Conservation (phyloP, 352 stramenopile species). For the Saprolegnia parasitica region DNA sequence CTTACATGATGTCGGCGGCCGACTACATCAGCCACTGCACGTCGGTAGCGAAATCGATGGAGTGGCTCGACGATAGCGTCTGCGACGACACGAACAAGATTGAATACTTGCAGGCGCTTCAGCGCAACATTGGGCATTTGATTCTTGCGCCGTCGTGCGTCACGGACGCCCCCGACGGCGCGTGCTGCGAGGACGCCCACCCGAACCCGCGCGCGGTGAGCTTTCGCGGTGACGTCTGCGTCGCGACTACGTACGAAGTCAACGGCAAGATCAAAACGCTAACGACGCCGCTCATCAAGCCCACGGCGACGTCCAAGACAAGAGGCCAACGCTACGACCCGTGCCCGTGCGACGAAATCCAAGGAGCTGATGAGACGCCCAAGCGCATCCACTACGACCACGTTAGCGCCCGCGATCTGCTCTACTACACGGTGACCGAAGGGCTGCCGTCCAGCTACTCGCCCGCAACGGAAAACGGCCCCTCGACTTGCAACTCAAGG, state of each 20-base stretch:
- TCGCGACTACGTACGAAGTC: background rate
- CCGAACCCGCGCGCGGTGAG: conserved; percentile 15
- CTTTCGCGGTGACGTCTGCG: conserved; percentile 17
- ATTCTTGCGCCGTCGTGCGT: conserved; percentile 16
- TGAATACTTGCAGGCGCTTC: conserved; percentile 19
- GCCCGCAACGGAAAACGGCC: background rate
- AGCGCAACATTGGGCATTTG: conserved; percentile 23
- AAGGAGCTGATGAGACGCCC: background rate
- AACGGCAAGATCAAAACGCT: conserved; percentile 18
- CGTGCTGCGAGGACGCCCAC: conserved; percentile 9
- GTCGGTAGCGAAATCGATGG: background rate
- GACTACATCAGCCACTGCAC: conserved; percentile 13
- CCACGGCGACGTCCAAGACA: background rate
- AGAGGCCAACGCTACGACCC: background rate
- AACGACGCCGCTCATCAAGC: conserved; percentile 20
- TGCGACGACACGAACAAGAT: conserved; percentile 8
- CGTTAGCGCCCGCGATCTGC: conserved; percentile 8
- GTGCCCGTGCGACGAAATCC: conserved; percentile 13
- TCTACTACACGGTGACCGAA: conserved; percentile 17
- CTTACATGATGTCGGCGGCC: conserved; percentile 19
- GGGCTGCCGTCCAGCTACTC: background rate
- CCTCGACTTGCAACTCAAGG: background rate
- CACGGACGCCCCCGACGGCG: conserved; percentile 7
- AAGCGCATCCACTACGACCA: conserved; percentile 11
- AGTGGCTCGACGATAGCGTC: background rate